Percentiles rank a stretch among this genome's conserved stretches.
phyloP scores from a whole-genome alignment of 2,329 filamentous ascomycete species.

The Raffaelea arxii region DNA sequence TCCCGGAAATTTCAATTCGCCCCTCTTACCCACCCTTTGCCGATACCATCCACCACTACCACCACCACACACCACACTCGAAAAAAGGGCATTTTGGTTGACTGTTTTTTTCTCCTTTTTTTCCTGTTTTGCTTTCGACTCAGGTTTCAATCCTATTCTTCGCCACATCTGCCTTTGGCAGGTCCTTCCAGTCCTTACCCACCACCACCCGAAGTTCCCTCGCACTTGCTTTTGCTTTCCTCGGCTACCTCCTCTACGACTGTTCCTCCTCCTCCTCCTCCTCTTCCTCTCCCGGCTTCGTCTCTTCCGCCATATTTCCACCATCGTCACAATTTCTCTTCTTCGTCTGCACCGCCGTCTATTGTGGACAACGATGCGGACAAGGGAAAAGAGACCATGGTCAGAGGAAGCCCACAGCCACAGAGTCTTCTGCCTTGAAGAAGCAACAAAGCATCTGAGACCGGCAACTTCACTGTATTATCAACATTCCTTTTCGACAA shows the following conservation, averaged over 20 bases:
- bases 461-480: not conserved
- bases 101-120: constrained; percentile 30
- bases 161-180: constrained; percentile 7
- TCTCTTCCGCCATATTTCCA: constrained; percentile 12
- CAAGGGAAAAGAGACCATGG: constrained; percentile 13
- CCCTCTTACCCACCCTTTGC: no score
- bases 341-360: constrained; percentile 23
- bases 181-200: constrained; percentile 22
- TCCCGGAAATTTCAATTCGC: no score
- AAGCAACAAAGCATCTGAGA: no score
- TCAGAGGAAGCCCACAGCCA: not conserved
- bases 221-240: constrained; percentile 23
- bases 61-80: no score
- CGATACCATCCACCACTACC: no score
- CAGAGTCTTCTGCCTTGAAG: constrained; percentile 7
- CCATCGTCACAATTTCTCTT: constrained; percentile 28
- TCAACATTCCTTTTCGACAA: constrained; percentile 5
- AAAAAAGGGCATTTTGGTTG: constrained; percentile 41
- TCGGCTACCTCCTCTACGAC: constrained; percentile 18
- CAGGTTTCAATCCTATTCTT: constrained; percentile 8
- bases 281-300: constrained; percentile 12
- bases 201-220: constrained; percentile 30
- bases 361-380: constrained; percentile 26
- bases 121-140: constrained; percentile 29
- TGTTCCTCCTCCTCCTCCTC: constrained; percentile 32